Base-by-base conservation (phyloP, 768 basidiomycete genomes). In the Lentinula guzmanii region DNA sequence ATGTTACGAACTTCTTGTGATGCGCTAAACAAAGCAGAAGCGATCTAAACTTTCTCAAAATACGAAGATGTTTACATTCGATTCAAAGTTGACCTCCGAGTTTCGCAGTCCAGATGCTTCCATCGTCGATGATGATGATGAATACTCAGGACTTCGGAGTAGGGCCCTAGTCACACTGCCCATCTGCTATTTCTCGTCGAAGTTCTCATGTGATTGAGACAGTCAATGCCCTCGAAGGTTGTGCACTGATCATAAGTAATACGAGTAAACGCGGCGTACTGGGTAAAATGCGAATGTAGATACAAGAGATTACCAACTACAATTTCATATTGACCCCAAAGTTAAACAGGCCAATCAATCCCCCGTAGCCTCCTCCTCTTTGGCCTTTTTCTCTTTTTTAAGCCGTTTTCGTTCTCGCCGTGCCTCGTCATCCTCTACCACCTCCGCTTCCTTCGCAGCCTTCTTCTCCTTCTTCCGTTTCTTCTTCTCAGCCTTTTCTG, bases 371-470 rank as follows among this genome's bases (percentile, higher is more conserved):
- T 79, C 80, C 60, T 80, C 80, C 61, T 73, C 71, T 35, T 31
- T 39, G 50, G 75, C 82, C 65, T 86, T 88, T 69, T 83, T 87
- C 74, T 89, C 87, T 67, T 87, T 89, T 68, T 83, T 89, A 68
- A 86, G 70, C 53, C 83, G 79, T 63, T 87, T 89, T 65, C 79
- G 78, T 70, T 88, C 87, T 61, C 77, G 76, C 59, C 77, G 82
- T 50, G 83, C 85, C 65, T 82, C 84, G 5, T 84, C 87, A 54
- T 86, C 85, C 55, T 80, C 84, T 50, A 66, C 75, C 61, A 70
- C 76, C 68, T 74, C 81, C 16, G 75, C 78, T 66, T 76, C 78
- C 63, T 80, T 76, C 53, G 76, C 77, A 37, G 75, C 78, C 69
- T 80, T 87, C 71, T 86, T 87, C 71, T 83, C 84, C 71, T 83